Base-by-base conservation (phyloP, 2,329 filamentous ascomycete genomes). In the Juglanconis oblonga region DNA sequence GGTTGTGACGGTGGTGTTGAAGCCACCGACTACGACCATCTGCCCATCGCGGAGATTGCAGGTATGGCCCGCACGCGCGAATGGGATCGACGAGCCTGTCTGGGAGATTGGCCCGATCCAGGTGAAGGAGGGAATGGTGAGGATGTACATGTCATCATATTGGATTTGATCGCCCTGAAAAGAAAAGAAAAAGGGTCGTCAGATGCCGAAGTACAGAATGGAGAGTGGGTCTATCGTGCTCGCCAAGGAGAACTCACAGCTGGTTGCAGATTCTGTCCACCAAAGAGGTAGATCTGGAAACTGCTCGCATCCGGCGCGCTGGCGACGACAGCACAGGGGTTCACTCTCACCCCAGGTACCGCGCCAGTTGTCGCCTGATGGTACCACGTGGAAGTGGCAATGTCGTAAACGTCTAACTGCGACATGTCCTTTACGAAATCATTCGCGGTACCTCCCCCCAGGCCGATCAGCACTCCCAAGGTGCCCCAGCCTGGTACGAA, bases 231-330 rank as follows among this genome's bases (percentile, higher is more conserved):
- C n/a, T n/a, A n/a, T n/a, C n/a, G n/a, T n/a, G n/a, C n/a, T n/a
- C 11, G 29, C 29, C 29, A 17, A 2, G 3, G 7, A 29, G 11
- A 17, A 53, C 76, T 67, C 66, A 78, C 86, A 61, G 79, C 82
- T 1, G 89, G 88, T 32, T 84, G 79, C 1, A 92, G 77, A 64
- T 90, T 89, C 69, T 92, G 90, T 0, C 90, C 90, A 11, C 88
- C 90, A 68, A 89, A 92, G 75, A 92, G 82, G 73, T 92, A 91
- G 49, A 93, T 81, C 68, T 92, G 89, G 69, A 91, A 90, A 33
- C 86, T 89, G 17, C 86, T 88, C 8, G 88, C 89, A 68, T 91
- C 88, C 6, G 88, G 82, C 10, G 87, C 87, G 14, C 86, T 85
- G 47, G 85, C 87, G 17, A 89, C 83, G 0, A 87, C 86, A 10